These are phyloP conservation scores for Xylaria grammica DNA, from an alignment of 495 filamentous ascomycete genomes.

Conservation along the genomic window DNA sequence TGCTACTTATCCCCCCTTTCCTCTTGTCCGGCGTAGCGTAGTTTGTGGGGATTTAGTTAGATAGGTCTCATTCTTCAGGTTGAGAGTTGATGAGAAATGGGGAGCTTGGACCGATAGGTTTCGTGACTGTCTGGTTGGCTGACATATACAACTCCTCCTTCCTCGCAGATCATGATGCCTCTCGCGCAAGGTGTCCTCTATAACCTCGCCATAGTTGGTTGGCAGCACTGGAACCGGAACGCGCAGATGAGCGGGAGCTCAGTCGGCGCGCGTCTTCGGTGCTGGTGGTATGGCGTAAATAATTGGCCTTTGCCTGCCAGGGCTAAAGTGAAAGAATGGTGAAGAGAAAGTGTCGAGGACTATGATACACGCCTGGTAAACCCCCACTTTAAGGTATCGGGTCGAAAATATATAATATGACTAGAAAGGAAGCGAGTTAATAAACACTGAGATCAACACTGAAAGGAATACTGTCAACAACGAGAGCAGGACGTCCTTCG, in stretches of 20 bases:
- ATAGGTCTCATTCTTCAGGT: too few relatives aligned
- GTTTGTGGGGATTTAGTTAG: too few relatives aligned
- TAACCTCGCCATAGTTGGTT: constrained; percentile 77
- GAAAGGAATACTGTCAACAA: not conserved
- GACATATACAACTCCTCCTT: constrained; percentile 15
- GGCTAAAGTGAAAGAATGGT: not conserved
- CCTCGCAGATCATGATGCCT: constrained; percentile 73
- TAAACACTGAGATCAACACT: not conserved
- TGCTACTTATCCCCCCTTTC: too few relatives aligned
- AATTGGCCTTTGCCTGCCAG: constrained; percentile 68
- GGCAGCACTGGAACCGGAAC: constrained; percentile 80
- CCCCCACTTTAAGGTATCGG: not conserved
- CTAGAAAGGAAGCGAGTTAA: not conserved
- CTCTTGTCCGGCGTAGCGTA: too few relatives aligned
- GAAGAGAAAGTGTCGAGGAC: not conserved
- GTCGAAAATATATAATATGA: not conserved
- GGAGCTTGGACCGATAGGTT: too few relatives aligned
- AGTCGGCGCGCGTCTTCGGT: constrained; percentile 70
- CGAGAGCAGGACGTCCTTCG: not conserved
- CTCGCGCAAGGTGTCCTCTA: constrained; percentile 84
- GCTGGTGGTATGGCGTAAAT: constrained; percentile 93
- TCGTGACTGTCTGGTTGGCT: constrained; percentile 3
- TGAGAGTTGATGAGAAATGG: too few relatives aligned
- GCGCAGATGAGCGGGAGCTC: constrained; percentile 71
- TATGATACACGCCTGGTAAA: too few relatives aligned